Percentiles rank a stretch among this genome's conserved stretches.
phyloP scores from a whole-genome alignment of 2,329 filamentous ascomycete genomes.

The Alternaria longipes region DNA sequence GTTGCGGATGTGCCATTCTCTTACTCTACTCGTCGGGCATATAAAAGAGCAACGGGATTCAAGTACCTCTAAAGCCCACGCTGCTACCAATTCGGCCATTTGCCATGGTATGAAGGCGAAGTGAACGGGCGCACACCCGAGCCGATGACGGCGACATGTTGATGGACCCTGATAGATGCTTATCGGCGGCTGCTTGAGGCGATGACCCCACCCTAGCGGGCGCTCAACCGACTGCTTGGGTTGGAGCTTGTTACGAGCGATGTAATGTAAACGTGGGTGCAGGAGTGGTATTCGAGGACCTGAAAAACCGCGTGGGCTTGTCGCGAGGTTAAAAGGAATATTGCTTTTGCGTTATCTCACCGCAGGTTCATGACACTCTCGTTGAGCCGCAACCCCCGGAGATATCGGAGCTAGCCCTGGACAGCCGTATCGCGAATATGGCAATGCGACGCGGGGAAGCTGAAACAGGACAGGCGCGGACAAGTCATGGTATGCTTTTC shows the following conservation, averaged over 20 bases:
- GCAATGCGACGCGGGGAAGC: slow-evolving; percentile 19
- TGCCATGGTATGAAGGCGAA: slow-evolving; percentile 28
- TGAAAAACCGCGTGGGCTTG: slow-evolving; percentile 17
- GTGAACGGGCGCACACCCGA: slow-evolving; percentile 28
- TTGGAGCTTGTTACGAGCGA: slow-evolving; percentile 10
- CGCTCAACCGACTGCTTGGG: slow-evolving; percentile 23
- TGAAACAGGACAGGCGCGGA: slow-evolving; percentile 1
- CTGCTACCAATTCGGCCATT: slow-evolving; percentile 16
- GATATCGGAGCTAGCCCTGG: slow-evolving; percentile 19
- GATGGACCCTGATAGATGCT: slow-evolving; percentile 32
- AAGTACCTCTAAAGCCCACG: slow-evolving; percentile 41
- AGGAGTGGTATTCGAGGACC: neutral
- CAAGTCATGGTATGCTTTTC: slow-evolving; percentile 15
- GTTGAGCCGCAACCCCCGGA: slow-evolving; percentile 13
- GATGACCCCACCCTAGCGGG: slow-evolving; percentile 34
- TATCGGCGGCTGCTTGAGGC: slow-evolving; percentile 32
- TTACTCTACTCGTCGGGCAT: neutral
- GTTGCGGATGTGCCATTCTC: slow-evolving; percentile 6
- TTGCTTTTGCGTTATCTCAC: slow-evolving; percentile 18
- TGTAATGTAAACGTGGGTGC: slow-evolving; percentile 19
- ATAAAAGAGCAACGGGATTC: slow-evolving; percentile 21
- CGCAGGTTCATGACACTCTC: slow-evolving; percentile 17
- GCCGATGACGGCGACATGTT: slow-evolving; percentile 49
- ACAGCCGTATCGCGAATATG: slow-evolving; percentile 9
- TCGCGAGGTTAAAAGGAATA: slow-evolving; percentile 11